These are phyloP conservation scores for Abrus precatorius DNA, from an alignment of 306 rosid species.

Conservation along the genomic window DNA sequence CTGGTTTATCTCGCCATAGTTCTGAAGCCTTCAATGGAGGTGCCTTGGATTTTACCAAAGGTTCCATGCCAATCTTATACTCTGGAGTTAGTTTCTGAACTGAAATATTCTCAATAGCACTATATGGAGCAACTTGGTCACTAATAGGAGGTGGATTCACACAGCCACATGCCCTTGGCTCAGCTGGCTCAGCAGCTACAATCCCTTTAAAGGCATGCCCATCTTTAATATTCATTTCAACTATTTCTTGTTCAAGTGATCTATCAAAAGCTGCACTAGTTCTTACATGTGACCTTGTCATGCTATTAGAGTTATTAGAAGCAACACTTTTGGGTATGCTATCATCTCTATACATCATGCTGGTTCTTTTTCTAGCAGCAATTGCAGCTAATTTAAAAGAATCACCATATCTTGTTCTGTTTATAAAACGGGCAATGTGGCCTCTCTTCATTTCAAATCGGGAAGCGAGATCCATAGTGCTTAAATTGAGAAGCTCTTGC, in stretches of 20 bases:
- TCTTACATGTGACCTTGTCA: slow-evolving; percentile 45
- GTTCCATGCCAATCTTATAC: slow-evolving; percentile 86
- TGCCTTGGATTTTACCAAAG: slow-evolving; percentile 74
- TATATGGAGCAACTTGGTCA: slow-evolving; percentile 76
- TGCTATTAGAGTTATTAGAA: slow-evolving; percentile 50
- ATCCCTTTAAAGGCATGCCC: slow-evolving; percentile 87
- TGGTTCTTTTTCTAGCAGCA: slow-evolving; percentile 49
- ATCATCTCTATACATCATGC: slow-evolving; percentile 47
- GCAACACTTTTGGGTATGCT: slow-evolving; percentile 56
- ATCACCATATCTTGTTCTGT: slow-evolving; percentile 61
- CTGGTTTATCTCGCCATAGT: slow-evolving; percentile 76
- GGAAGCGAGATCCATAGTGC: slow-evolving; percentile 55
- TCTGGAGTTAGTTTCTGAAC: slow-evolving; percentile 84
- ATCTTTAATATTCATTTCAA: slow-evolving; percentile 66
- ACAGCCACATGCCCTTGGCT: slow-evolving; percentile 79
- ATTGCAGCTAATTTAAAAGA: slow-evolving; percentile 42
- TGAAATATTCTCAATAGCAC: slow-evolving; percentile 69
- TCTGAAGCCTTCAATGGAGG: slow-evolving; percentile 89
- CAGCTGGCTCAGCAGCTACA: slow-evolving; percentile 74
- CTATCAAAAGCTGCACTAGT: slow-evolving; percentile 47
- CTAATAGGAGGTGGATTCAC: slow-evolving; percentile 68
- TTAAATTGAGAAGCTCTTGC: slow-evolving; percentile 65
- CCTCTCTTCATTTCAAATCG: slow-evolving; percentile 86
- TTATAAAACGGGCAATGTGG: slow-evolving; percentile 81
- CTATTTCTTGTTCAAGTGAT: slow-evolving; percentile 64